Evolutionary conservation across 176 grass and related monocot species (phyloP).

Genomic region (Oryza meyeriana): DNA sequence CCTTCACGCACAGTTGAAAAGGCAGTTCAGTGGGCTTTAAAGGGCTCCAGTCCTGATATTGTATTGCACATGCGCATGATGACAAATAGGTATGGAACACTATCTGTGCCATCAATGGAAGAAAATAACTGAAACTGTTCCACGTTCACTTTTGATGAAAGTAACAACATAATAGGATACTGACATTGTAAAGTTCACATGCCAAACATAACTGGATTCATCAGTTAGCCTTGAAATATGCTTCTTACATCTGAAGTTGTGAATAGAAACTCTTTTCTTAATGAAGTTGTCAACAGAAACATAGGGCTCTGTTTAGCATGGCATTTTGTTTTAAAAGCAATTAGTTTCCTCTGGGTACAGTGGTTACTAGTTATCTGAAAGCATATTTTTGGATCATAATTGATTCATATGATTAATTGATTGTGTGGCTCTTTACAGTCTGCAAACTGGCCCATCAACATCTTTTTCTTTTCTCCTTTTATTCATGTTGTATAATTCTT

Average conservation of each 20-base stretch:
- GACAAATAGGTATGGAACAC: constrained; percentile 59
- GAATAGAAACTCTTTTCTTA: neutral
- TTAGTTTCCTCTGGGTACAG: neutral
- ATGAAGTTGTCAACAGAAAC: neutral
- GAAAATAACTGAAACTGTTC: neutral
- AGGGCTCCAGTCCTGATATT: constrained; percentile 69
- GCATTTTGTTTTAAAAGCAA: neutral
- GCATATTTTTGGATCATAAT: neutral
- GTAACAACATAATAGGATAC: neutral
- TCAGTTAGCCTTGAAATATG: neutral
- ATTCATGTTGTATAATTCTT: neutral
- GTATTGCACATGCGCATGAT: constrained; percentile 91
- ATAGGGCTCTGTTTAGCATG: neutral
- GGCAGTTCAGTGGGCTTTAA: constrained; percentile 66
- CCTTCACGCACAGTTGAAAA: constrained; percentile 53
- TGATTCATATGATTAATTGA: neutral
- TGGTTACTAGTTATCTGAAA: neutral
- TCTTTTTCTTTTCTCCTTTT: neutral
- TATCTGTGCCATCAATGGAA: neutral
- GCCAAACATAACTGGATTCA: neutral
- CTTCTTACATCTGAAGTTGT: neutral
- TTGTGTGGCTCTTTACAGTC: neutral
- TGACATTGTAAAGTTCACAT: constrained; percentile 6
- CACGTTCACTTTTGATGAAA: neutral
- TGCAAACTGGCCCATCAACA: neutral